These are phyloP conservation scores for Diaporthe aspalathi DNA, from an alignment of 2,329 filamentous ascomycete genomes.

Conservation along the genomic window DNA sequence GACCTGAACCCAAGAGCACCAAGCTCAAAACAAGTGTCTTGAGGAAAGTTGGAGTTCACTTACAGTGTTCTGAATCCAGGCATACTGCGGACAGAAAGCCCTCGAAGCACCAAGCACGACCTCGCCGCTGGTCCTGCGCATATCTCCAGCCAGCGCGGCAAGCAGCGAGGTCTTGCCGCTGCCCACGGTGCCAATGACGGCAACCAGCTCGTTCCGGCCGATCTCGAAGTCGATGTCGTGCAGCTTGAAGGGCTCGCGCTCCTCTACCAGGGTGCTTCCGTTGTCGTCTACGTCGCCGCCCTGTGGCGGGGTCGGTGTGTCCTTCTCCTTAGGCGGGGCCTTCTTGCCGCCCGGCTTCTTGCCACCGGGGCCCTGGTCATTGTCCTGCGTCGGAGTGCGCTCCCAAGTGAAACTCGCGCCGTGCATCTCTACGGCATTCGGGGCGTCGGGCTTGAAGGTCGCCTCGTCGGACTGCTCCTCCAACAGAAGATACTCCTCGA, in stretches of 20 bases:
- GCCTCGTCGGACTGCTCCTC: constrained; percentile 86
- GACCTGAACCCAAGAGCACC: too few relatives aligned
- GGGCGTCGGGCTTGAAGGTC: constrained; percentile 63
- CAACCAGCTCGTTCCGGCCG: constrained; percentile 80
- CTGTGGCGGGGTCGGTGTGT: constrained; percentile 34
- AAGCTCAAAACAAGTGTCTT: not conserved
- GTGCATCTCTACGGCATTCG: constrained; percentile 78
- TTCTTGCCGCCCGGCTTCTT: constrained; percentile 60
- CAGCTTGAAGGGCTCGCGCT: constrained; percentile 77
- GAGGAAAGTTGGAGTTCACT: not conserved
- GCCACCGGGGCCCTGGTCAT: constrained; percentile 33
- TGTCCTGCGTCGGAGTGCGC: constrained; percentile 51
- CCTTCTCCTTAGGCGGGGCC: constrained; percentile 52
- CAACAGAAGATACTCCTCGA: constrained; percentile 87
- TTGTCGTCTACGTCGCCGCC: constrained; percentile 51
- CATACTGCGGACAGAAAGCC: constrained; percentile 95
- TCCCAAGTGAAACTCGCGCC: constrained; percentile 92
- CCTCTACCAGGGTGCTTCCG: constrained; percentile 65
- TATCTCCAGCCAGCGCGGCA: constrained; percentile 90
- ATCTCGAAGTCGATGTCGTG: constrained; percentile 75
- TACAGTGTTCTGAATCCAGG: constrained; percentile 92
- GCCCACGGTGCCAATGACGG: constrained; percentile 89
- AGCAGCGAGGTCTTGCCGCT: constrained; percentile 92
- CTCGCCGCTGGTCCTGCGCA: constrained; percentile 83
- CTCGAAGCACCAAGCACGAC: constrained; percentile 81